These are phyloP conservation scores for Juglanconis oblonga DNA, from an alignment of 2,329 filamentous ascomycete genomes.

Conservation along the genomic window DNA sequence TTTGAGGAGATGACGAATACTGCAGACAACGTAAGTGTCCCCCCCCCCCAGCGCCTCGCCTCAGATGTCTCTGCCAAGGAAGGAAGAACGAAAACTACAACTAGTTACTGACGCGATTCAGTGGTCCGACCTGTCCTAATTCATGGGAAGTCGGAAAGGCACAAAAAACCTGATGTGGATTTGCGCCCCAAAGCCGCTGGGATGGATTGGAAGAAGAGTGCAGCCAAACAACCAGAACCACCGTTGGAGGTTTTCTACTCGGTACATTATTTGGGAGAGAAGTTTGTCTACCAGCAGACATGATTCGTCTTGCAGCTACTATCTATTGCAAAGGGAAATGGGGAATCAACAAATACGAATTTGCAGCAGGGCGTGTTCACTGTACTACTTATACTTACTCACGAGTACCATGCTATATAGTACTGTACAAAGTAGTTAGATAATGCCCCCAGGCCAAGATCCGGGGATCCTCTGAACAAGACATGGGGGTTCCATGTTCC, in stretches of 20 bases:
- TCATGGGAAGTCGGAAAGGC: neutral
- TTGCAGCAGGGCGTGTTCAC: too few relatives aligned
- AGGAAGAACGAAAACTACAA: neutral
- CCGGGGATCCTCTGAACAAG: too few relatives aligned
- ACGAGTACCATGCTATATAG: too few relatives aligned
- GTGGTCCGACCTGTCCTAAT: constrained; percentile 17
- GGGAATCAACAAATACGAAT: too few relatives aligned
- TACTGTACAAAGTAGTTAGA: too few relatives aligned
- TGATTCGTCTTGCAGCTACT: too few relatives aligned
- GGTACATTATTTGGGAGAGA: neutral
- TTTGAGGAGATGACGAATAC: constrained; percentile 79
- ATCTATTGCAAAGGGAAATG: too few relatives aligned
- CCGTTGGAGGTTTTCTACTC: neutral
- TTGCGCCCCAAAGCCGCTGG: neutral
- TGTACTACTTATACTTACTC: too few relatives aligned
- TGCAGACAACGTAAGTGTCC: constrained; percentile 45
- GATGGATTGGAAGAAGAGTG: neutral
- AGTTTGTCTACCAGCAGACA: neutral
- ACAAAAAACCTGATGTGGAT: neutral
- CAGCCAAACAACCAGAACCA: neutral
- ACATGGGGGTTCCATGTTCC: too few relatives aligned
- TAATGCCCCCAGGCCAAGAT: too few relatives aligned
- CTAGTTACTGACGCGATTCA: neutral
- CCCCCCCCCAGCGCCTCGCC: neutral
- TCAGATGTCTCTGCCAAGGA: neutral